Evolutionary conservation across 2,329 filamentous ascomycete species (phyloP).

Genomic region (Fusarium agapanthi): DNA sequence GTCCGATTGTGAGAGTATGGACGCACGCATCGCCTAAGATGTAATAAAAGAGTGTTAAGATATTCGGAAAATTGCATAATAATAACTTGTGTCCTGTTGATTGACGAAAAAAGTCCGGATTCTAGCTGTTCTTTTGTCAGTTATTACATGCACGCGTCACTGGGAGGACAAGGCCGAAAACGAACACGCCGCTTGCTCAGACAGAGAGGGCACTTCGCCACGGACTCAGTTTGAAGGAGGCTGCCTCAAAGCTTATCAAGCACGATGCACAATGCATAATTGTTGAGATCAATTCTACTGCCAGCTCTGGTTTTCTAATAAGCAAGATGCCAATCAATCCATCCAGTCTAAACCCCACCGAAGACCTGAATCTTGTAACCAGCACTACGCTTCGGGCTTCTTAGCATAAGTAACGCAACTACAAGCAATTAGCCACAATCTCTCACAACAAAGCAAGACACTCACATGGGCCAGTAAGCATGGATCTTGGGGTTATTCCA

Average conservation of each 20-base stretch:
- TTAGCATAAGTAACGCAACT: slow-evolving; percentile 28
- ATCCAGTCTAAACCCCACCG: background rate
- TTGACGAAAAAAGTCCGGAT: rapidly evolving
- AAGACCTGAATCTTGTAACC: background rate
- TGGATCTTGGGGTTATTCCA: slow-evolving; percentile 28
- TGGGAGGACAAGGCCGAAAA: no score
- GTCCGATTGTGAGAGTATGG: background rate
- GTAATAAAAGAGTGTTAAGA: rapidly evolving
- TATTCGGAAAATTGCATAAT: rapidly evolving
- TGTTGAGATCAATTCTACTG: background rate
- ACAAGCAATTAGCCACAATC: background rate
- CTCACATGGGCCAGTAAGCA: slow-evolving; percentile 36
- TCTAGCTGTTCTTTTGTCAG: rapidly evolving
- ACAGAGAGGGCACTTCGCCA: background rate
- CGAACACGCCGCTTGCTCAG: background rate
- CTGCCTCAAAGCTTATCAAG: background rate
- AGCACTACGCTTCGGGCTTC: slow-evolving; percentile 16
- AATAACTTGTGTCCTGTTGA: no score
- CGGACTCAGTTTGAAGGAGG: background rate
- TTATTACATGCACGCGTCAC: background rate
- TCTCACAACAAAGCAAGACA: rapidly evolving
- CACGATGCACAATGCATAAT: background rate
- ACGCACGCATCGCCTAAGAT: no score
- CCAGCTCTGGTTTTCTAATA: rapidly evolving
- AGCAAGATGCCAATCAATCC: background rate